A percentile compares a stretch with the other conserved stretches of the same genome.
Conservation (phyloP, 805 yeast species). For the Cyberlindnera meyerae region DNA sequence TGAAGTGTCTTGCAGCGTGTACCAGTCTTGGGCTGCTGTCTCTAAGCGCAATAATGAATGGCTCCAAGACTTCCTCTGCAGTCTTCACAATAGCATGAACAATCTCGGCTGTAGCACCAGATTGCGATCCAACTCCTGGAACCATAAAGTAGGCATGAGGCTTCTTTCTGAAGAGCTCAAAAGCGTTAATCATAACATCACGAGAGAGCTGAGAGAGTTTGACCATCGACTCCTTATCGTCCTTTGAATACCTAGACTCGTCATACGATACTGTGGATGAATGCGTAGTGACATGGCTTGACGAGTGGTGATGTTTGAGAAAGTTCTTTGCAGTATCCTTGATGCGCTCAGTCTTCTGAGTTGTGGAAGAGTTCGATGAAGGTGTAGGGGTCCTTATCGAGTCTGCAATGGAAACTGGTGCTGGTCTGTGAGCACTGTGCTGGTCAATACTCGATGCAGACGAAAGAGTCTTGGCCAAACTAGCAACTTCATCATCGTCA, state of each 20-base stretch:
- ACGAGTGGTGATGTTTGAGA: conserved; percentile 22
- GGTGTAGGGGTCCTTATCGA: conserved; percentile 15
- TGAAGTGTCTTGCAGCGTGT: conserved; percentile 32
- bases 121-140: conserved; percentile 1
- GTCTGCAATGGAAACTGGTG: conserved; percentile 2
- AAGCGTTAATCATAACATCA: conserved; percentile 27
- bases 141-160: conserved; percentile 30
- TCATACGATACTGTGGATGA: conserved; percentile 7
- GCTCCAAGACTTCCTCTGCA: conserved; percentile 22
- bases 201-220: conserved; percentile 19
- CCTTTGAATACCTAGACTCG: conserved; percentile 15
- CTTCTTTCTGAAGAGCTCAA: conserved; percentile 28
- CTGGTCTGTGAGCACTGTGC: conserved; percentile 6
- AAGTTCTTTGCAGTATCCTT: conserved; percentile 23
- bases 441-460: conserved; percentile 17
- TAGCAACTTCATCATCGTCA: conserved; percentile 18
- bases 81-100: conserved; percentile 3
- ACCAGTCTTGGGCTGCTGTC: conserved; percentile 33
- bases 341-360: conserved; percentile 24
- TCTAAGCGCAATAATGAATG: conserved; percentile 35
- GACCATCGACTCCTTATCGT: conserved; percentile 10
- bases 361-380: conserved; percentile 17
- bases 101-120: conserved; percentile 3
- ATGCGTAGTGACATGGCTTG: conserved; percentile 14
- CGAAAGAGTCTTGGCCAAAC: conserved; percentile 17